Percentiles rank a stretch among this genome's conserved stretches.
Conservation (phyloP, 495 filamentous ascomycete species). For the Daldinia concentrica region DNA sequence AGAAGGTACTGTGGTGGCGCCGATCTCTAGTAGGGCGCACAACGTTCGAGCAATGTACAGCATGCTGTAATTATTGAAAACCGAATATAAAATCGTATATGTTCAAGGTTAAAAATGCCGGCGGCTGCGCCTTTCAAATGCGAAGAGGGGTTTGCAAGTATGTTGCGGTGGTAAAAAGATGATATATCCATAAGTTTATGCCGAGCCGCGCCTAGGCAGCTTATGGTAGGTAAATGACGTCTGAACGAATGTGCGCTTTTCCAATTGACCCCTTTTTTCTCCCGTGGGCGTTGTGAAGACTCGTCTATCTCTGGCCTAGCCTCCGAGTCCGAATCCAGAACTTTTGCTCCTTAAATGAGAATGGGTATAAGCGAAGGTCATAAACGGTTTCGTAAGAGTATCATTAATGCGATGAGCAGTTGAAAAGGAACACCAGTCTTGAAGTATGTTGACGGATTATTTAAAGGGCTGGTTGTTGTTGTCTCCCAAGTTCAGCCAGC, state of each 20-base stretch:
- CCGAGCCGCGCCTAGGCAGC: conserved; percentile 24
- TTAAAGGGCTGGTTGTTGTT: conserved; percentile 30
- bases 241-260: conserved; percentile 22
- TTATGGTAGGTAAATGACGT: conserved; percentile 18
- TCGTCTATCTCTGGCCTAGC: conserved; percentile 36
- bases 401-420: conserved; percentile 26
- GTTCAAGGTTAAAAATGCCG: conserved; percentile 19
- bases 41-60: conserved; percentile 41
- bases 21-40: conserved; percentile 26
- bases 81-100: conserved; percentile 37
- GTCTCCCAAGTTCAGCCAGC: conserved; percentile 74
- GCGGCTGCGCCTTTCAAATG: conserved; percentile 44
- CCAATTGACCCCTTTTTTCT: conserved; percentile 13
- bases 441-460: conserved; percentile 2
- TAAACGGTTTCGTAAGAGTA: conserved; percentile 38
- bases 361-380: conserved; percentile 43
- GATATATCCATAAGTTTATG: conserved; percentile 25
- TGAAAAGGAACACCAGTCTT: conserved; percentile 19
- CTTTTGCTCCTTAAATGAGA: conserved; percentile 36
- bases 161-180: conserved; percentile 23
- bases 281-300: conserved; percentile 16
- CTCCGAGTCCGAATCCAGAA: conserved; percentile 27
- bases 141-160: conserved; percentile 26
- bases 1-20: conserved; percentile 21
- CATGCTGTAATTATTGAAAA: conserved; percentile 31